Percentiles rank a stretch among this genome's conserved stretches.
These are phyloP conservation scores for Exophiala viscosa DNA, from an alignment of 2,329 filamentous ascomycete genomes.

Conservation along the genomic window DNA sequence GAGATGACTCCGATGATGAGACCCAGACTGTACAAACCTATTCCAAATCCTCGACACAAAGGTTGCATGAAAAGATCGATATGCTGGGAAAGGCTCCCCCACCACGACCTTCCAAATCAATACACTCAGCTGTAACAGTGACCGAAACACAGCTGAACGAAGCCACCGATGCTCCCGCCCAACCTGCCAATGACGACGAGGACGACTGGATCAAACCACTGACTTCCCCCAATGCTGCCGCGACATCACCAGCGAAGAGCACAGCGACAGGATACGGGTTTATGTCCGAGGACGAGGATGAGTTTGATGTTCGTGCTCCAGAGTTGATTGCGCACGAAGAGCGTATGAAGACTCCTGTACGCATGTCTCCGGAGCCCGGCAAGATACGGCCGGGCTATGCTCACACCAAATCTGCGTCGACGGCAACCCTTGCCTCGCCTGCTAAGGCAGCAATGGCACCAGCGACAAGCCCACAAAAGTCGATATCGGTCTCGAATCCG, in stretches of 20 bases:
- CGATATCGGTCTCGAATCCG: constrained; percentile 58
- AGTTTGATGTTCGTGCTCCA: constrained; percentile 37
- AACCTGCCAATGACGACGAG: constrained; percentile 40
- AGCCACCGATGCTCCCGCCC: constrained; percentile 11
- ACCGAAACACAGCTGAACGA: constrained; percentile 23
- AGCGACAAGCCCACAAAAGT: constrained; percentile 49
- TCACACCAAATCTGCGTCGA: constrained; percentile 63
- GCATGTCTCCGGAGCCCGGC: constrained; percentile 21
- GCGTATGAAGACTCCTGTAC: constrained; percentile 22
- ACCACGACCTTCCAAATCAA: constrained; percentile 45
- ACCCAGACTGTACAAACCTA: constrained; percentile 57
- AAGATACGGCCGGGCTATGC: constrained; percentile 34
- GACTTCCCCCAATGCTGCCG: constrained; percentile 18
- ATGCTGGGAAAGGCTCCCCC: constrained; percentile 58
- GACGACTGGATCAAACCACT: constrained; percentile 60
- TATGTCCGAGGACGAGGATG: constrained; percentile 47
- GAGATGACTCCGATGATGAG: constrained; percentile 43
- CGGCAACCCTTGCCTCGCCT: constrained; percentile 56
- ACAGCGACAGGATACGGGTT: constrained; percentile 38
- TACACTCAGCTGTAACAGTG: constrained; percentile 31
- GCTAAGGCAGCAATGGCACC: constrained; percentile 37
- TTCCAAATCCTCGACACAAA: constrained; percentile 89
- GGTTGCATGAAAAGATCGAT: constrained; percentile 88
- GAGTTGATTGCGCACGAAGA: constrained; percentile 29
- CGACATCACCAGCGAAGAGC: constrained; percentile 41